phyloP scores from a whole-genome alignment of 306 rosid species.

The Gastrolobium villosum region DNA sequence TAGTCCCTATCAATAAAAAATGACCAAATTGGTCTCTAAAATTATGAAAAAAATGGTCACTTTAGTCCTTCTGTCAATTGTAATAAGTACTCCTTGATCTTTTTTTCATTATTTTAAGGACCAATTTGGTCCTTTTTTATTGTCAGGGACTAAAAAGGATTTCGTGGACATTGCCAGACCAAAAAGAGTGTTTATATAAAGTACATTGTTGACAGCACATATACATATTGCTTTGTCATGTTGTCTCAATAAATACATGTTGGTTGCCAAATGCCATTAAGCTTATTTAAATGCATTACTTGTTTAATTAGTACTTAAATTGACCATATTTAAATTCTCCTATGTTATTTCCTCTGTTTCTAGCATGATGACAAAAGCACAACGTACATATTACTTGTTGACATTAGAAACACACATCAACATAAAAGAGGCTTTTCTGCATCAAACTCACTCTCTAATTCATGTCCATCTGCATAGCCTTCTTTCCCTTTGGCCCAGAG shows the following conservation, averaged over 20 bases:
- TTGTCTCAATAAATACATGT: background rate
- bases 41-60: too few relatives aligned
- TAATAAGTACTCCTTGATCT: too few relatives aligned
- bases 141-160: too few relatives aligned
- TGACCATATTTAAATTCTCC: background rate
- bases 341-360: conserved; percentile 19
- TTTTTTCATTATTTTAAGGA: too few relatives aligned
- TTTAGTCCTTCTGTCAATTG: too few relatives aligned
- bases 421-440: conserved; percentile 74
- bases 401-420: conserved; percentile 51
- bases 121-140: too few relatives aligned
- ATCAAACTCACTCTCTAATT: conserved; percentile 63
- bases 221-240: background rate
- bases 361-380: background rate
- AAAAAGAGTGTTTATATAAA: too few relatives aligned
- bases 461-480: conserved; percentile 48
- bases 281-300: background rate
- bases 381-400: conserved; percentile 12
- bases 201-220: background rate
- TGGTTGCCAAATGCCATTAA: background rate
- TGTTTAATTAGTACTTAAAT: background rate
- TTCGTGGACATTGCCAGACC: too few relatives aligned
- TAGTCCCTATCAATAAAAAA: too few relatives aligned
- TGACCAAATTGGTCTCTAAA: too few relatives aligned
- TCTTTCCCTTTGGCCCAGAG: conserved; percentile 93